Conservation (phyloP, 2,329 filamentous ascomycete genomes). For the Zalaria sp. region DNA sequence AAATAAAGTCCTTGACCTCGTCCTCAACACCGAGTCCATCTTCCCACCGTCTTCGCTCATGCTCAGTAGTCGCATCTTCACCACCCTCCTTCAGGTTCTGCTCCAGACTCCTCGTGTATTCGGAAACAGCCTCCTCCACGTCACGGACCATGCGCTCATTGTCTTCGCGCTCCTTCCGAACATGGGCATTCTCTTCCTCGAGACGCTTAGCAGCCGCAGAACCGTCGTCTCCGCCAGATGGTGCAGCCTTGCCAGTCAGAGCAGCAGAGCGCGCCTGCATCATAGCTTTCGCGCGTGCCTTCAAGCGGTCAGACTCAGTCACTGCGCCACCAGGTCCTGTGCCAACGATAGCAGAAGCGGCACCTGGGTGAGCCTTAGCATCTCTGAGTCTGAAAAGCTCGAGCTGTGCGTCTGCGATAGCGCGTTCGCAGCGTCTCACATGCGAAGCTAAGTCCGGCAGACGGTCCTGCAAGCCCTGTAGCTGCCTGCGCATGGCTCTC, state of each 20-base stretch:
- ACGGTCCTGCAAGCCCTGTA: slow-evolving; percentile 78
- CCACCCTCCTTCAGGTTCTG: slow-evolving; percentile 72
- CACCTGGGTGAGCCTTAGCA: slow-evolving; percentile 77
- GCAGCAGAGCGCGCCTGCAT: slow-evolving; percentile 97
- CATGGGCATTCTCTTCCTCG: slow-evolving; percentile 73
- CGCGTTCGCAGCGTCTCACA: slow-evolving; percentile 78
- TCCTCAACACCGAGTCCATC: slow-evolving; percentile 93
- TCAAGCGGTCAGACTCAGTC: slow-evolving; percentile 87
- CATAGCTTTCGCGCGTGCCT: slow-evolving; percentile 90
- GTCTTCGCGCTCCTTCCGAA: slow-evolving; percentile 75
- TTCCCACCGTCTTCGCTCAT: slow-evolving; percentile 89
- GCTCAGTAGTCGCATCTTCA: slow-evolving; percentile 64
- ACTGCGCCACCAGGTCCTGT: slow-evolving; percentile 83
- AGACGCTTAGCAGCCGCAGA: slow-evolving; percentile 68
- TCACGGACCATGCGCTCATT: slow-evolving; percentile 95
- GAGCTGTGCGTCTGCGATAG: slow-evolving; percentile 79
- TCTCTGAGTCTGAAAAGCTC: slow-evolving; percentile 91
- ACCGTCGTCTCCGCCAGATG: slow-evolving; percentile 56
- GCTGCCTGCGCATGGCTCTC: slow-evolving; percentile 70
- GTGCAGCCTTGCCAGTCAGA: slow-evolving; percentile 73
- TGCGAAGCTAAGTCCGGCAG: slow-evolving; percentile 85
- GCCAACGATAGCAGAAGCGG: slow-evolving; percentile 68
- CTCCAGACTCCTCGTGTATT: slow-evolving; percentile 74
- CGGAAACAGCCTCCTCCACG: slow-evolving; percentile 88
- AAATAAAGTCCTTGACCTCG: slow-evolving; percentile 95